phyloP scores from a whole-genome alignment of 805 yeast genomes.

The Yarrowia sp. region DNA sequence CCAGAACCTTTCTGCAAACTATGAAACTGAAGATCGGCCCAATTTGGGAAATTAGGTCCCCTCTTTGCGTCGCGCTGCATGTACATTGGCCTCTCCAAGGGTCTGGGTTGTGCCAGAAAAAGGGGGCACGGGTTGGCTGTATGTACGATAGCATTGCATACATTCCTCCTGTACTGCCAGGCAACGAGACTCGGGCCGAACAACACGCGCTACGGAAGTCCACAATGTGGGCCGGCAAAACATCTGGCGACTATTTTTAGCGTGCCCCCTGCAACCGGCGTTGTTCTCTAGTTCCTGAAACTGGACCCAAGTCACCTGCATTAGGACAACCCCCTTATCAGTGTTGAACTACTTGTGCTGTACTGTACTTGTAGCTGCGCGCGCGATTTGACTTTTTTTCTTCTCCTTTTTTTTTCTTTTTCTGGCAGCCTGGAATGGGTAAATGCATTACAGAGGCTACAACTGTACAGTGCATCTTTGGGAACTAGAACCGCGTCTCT shows the following conservation, averaged over 20 bases:
- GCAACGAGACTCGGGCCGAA: background rate
- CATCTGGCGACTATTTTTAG: too few relatives aligned
- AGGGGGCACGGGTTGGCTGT: background rate
- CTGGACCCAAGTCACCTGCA: background rate
- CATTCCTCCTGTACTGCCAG: background rate
- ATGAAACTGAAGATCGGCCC: slow-evolving; percentile 2
- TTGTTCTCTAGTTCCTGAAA: background rate
- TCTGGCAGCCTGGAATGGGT: slow-evolving; percentile 16
- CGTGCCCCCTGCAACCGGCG: background rate
- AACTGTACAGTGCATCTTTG: slow-evolving; percentile 4
- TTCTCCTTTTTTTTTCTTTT: too few relatives aligned
- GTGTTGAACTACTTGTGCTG: background rate
- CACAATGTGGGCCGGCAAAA: too few relatives aligned
- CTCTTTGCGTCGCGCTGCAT: too few relatives aligned
- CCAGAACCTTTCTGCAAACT: background rate
- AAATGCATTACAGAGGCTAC: background rate
- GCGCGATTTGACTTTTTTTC: background rate
- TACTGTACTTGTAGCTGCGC: too few relatives aligned
- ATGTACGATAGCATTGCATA: slow-evolving; percentile 6
- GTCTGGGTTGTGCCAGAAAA: background rate
- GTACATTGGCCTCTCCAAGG: background rate
- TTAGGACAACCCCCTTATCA: slow-evolving; percentile 14
- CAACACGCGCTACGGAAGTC: background rate
- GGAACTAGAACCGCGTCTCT: background rate
- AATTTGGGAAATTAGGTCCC: slow-evolving; percentile 5